Conservation (phyloP, 2,329 filamentous ascomycete species). For the Apiospora phragmitis region DNA sequence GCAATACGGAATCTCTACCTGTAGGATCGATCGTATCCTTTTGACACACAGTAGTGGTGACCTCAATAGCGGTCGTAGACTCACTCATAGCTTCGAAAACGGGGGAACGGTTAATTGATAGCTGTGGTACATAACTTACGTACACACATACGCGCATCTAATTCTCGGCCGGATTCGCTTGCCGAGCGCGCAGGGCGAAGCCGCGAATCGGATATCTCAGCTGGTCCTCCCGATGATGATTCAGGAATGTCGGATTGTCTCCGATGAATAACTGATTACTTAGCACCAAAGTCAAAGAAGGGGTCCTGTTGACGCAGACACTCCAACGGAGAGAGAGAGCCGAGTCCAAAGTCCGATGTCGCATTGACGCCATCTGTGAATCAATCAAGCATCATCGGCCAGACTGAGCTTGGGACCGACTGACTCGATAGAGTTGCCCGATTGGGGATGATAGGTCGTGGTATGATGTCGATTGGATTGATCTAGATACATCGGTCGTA, state of each 20-base stretch:
- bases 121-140: background rate
- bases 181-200: background rate
- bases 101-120: background rate
- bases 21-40: background rate
- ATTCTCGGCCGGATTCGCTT: background rate
- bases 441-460: background rate
- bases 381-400: conserved; percentile 4
- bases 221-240: background rate
- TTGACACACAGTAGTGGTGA: background rate
- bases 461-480: background rate
- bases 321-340: background rate
- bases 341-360: conserved; percentile 7
- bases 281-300: background rate
- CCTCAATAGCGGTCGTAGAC: background rate
- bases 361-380: conserved; percentile 9
- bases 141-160: background rate
- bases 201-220: background rate
- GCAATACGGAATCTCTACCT: background rate
- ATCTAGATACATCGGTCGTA: background rate
- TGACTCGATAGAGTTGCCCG: background rate
- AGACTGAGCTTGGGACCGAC: background rate
- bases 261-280: background rate
- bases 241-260: background rate
- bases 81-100: background rate
- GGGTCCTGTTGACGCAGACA: background rate